Evolutionary conservation across 768 basidiomycete genomes (phyloP), one percentile per base, ranked within the genome.

Genomic region (Hydnum rufescens): DNA sequence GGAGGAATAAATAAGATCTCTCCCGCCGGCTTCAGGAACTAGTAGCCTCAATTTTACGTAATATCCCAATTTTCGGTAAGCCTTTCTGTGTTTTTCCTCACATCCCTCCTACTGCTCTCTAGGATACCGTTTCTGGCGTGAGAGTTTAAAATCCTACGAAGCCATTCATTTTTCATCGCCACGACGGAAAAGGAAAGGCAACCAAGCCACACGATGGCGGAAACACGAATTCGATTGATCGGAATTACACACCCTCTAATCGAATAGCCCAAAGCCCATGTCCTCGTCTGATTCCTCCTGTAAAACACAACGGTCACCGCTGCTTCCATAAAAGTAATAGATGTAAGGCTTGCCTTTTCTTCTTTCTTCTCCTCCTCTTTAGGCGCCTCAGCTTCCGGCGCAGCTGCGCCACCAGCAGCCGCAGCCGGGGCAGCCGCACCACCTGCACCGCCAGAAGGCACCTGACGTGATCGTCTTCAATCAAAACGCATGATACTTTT

Each of bases 231-330:
- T 13, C 36, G 36, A 13, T 13, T 22, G 22, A 39, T 13, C 36
- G 36, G 13, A 39, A 22, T 13, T 22, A 39, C 36, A 39, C 13
- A 13, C 13, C 22, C 36, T 39, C 73, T 80, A 95, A 74, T 95
- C 90, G 74, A 95, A 95, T 58, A 95, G 76, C 72, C 90, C 90
- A 69, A 96, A 96, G 73, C 90, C 63, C 89, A 95, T 95, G 71
- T 95, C 92, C 61, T 95, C 92, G 74, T 93, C 89, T 52, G 84
- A 87, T 66, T 92, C 87, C 70, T 87, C 83, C 82, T 88, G 64
- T 52, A 57, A 32, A 48, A 28, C 19, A 26, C 42, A 49, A 25
- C 8, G 19, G 39, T n/a, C 18, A 25, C 44, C 8, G 32, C 26
- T 51, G 44, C 19, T 22, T 23, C 44, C n/a, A 51, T 31, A 19